Percentiles rank a stretch among this genome's conserved stretches.
Conservation (phyloP, 2,329 filamentous ascomycete species). For the Fusarium tricinctum region DNA sequence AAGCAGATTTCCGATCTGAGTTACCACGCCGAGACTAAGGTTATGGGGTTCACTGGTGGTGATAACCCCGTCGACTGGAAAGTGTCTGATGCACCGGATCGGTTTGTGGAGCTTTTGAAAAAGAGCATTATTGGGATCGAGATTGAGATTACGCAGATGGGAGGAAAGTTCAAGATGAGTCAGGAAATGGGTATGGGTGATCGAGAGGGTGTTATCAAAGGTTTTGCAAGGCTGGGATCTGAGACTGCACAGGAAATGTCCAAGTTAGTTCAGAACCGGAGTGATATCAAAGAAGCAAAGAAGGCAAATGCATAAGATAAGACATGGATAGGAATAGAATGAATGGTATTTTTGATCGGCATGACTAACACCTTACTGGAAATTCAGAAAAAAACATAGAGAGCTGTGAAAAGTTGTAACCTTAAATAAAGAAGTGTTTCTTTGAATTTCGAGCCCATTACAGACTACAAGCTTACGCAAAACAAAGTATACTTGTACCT, state of each 20-base stretch:
- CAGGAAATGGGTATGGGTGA: constrained; percentile 70
- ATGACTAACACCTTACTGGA: no score
- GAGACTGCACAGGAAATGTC: constrained; percentile 53
- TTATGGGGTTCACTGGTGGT: constrained; percentile 68
- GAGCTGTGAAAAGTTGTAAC: no score
- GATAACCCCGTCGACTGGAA: constrained; percentile 63
- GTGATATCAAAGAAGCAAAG: constrained; percentile 47
- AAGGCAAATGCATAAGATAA: constrained; percentile 17
- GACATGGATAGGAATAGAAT: not conserved
- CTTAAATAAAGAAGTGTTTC: no score
- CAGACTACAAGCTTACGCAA: no score
- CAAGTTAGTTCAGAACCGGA: constrained; percentile 51
- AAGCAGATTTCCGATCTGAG: constrained; percentile 68
- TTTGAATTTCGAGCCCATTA: no score
- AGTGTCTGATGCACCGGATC: constrained; percentile 68
- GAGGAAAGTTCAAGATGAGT: constrained; percentile 77
- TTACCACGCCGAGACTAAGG: constrained; percentile 62
- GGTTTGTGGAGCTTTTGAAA: constrained; percentile 69
- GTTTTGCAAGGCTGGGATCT: constrained; percentile 61
- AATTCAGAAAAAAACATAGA: no score
- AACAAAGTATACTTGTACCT: no score
- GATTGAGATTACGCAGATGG: constrained; percentile 67
- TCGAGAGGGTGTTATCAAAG: constrained; percentile 68
- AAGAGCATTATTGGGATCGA: constrained; percentile 73
- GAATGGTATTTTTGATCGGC: not conserved